These are phyloP conservation scores for Phylloboletellus chloephorus DNA, from an alignment of 1,284 basidiomycete genomes.

Conservation along the genomic window DNA sequence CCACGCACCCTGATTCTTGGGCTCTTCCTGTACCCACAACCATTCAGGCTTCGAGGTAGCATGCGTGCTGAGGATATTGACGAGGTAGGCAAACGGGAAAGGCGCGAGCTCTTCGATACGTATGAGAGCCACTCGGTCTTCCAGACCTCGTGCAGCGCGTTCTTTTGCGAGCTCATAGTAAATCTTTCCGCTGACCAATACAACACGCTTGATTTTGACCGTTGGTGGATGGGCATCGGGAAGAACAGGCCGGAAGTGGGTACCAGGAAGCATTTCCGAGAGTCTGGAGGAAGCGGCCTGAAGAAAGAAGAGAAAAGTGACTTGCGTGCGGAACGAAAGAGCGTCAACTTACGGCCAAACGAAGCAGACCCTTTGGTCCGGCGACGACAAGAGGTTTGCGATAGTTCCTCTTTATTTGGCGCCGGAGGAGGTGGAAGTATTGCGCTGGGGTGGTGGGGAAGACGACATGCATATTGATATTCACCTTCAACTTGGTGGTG, in stretches of 20 bases:
- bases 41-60: conserved; percentile 36
- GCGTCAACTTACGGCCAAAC: conserved; percentile 58
- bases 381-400: conserved; percentile 81
- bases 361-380: conserved; percentile 76
- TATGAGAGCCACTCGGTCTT: conserved; percentile 58
- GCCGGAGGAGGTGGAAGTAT: conserved; percentile 82
- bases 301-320: background rate
- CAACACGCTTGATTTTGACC: conserved; percentile 49
- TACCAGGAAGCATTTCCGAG: conserved; percentile 57
- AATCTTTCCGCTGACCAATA: conserved; percentile 72
- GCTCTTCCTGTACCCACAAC: conserved; percentile 82
- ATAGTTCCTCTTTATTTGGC: conserved; percentile 80
- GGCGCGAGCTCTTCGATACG: conserved; percentile 82
- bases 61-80: conserved; percentile 46
- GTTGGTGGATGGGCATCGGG: conserved; percentile 36
- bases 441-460: conserved; percentile 87
- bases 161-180: conserved; percentile 82
- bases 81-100: conserved; percentile 67
- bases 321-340: background rate
- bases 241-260: conserved; percentile 69
- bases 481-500: conserved; percentile 34
- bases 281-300: conserved; percentile 74
- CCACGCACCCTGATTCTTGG: conserved; percentile 81
- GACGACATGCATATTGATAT: conserved; percentile 76
- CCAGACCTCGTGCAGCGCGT: conserved; percentile 46